Evolutionary conservation across 371 early-diverging fungal species (phyloP).

Genomic region (Mucor saturninus): DNA sequence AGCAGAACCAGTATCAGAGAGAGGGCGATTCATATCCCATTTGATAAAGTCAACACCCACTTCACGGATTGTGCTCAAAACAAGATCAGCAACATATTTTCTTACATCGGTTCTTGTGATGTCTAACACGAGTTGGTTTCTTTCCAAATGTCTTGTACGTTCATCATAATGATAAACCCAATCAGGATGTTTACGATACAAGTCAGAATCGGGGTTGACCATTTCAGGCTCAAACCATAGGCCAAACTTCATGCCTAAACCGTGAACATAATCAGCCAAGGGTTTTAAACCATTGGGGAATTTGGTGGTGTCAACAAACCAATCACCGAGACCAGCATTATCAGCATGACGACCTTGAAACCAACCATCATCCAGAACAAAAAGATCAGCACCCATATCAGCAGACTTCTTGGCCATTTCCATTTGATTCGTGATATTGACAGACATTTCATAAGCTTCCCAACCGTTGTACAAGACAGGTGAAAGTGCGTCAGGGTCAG

Average conservation of each 20-base stretch:
- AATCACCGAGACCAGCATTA: constrained; percentile 58
- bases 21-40: constrained; percentile 56
- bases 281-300: constrained; percentile 57
- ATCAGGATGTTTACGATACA: constrained; percentile 54
- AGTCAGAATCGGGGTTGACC: constrained; percentile 45
- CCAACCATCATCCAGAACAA: constrained; percentile 66
- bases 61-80: constrained; percentile 13
- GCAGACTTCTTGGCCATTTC: constrained; percentile 35
- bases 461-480: constrained; percentile 51
- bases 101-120: constrained; percentile 36
- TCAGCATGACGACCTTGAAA: constrained; percentile 41
- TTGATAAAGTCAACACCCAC: constrained; percentile 48
- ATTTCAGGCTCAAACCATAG: constrained; percentile 64
- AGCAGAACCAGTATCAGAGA: constrained; percentile 29
- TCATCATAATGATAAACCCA: constrained; percentile 46
- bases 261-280: constrained; percentile 47
- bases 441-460: constrained; percentile 48
- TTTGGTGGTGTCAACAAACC: constrained; percentile 48
- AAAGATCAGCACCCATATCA: constrained; percentile 42
- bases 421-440: constrained; percentile 34
- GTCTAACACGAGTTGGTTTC: constrained; percentile 46
- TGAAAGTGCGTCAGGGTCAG: not conserved
- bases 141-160: constrained; percentile 26
- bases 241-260: constrained; percentile 56
- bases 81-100: constrained; percentile 21